phyloP scores from a whole-genome alignment of 2,329 filamentous ascomycete genomes.

The Penicillium sp. region DNA sequence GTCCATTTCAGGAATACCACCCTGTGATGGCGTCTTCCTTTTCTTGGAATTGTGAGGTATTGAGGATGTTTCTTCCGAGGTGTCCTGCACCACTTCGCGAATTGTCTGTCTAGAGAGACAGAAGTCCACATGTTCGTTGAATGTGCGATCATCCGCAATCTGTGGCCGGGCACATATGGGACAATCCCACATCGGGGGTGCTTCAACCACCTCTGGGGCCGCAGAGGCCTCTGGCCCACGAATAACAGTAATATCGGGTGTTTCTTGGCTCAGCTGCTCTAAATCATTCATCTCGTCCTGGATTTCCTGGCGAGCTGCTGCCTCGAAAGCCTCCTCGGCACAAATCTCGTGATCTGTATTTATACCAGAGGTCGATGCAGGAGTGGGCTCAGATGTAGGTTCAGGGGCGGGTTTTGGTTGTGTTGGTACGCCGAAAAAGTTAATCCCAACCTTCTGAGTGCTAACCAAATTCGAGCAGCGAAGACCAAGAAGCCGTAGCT shows the following conservation, averaged over 20 bases:
- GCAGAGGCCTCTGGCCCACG: slow-evolving; percentile 24
- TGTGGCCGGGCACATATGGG: slow-evolving; percentile 83
- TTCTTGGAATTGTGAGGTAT: slow-evolving; percentile 21
- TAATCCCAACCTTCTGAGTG: slow-evolving; percentile 75
- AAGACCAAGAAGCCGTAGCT: slow-evolving; percentile 80
- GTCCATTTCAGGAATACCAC: slow-evolving; percentile 18
- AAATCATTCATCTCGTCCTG: slow-evolving; percentile 62
- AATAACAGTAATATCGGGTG: slow-evolving; percentile 13
- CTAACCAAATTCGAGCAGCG: slow-evolving; percentile 84
- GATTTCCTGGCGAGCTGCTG: slow-evolving; percentile 59
- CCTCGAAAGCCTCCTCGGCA: slow-evolving; percentile 66
- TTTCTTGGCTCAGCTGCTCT: slow-evolving; percentile 62
- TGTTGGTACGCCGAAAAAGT: slow-evolving; percentile 68
- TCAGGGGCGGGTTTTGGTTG: slow-evolving; percentile 24
- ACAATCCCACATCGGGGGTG: slow-evolving; percentile 71
- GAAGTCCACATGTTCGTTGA: slow-evolving; percentile 90
- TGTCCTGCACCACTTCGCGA: slow-evolving; percentile 70
- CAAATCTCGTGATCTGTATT: slow-evolving; percentile 63
- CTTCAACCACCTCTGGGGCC: slow-evolving; percentile 5
- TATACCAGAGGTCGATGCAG: not conserved
- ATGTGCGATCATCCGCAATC: slow-evolving; percentile 67
- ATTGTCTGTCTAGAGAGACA: slow-evolving; percentile 87
- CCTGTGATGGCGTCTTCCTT: slow-evolving; percentile 36
- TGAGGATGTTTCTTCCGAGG: slow-evolving; percentile 21
- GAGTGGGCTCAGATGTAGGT: slow-evolving; percentile 15